These are phyloP conservation scores for Salix udensis DNA, from an alignment of 345 rosid genomes.

Conservation along the genomic window DNA sequence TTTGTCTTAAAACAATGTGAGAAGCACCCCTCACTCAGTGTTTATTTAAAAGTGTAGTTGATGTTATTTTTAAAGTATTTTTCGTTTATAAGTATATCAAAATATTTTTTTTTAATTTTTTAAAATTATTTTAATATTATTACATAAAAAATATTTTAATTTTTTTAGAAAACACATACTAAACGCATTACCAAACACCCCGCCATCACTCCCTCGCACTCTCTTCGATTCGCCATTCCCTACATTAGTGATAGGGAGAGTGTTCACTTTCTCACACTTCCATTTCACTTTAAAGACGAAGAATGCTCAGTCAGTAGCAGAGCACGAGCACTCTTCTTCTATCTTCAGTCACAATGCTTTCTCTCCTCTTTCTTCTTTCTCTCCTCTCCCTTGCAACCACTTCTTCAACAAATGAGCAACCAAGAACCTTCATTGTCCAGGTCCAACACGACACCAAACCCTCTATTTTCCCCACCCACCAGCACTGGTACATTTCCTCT, in stretches of 20 bases:
- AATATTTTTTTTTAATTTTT: too few species aligned
- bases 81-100: too few species aligned
- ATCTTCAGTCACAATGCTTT: not conserved
- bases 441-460: constrained; percentile 26
- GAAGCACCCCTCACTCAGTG: too few species aligned
- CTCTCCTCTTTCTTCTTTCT: constrained; percentile 2
- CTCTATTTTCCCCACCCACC: constrained; percentile 26
- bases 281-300: not conserved
- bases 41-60: too few species aligned
- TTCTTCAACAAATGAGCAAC: constrained; percentile 9
- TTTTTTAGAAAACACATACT: too few species aligned
- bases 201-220: not conserved
- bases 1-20: too few species aligned
- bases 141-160: too few species aligned
- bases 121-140: too few species aligned
- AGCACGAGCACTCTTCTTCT: not conserved
- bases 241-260: not conserved
- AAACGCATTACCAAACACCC: too few species aligned
- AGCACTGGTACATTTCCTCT: constrained; percentile 28
- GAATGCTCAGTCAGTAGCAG: not conserved
- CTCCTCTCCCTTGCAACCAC: not conserved
- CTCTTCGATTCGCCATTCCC: not conserved
- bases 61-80: too few species aligned
- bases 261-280: not conserved
- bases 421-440: constrained; percentile 23